Percentiles rank a stretch among this genome's conserved stretches.
phyloP scores from a whole-genome alignment of 495 filamentous ascomycete genomes.

The Neurospora discreta region DNA sequence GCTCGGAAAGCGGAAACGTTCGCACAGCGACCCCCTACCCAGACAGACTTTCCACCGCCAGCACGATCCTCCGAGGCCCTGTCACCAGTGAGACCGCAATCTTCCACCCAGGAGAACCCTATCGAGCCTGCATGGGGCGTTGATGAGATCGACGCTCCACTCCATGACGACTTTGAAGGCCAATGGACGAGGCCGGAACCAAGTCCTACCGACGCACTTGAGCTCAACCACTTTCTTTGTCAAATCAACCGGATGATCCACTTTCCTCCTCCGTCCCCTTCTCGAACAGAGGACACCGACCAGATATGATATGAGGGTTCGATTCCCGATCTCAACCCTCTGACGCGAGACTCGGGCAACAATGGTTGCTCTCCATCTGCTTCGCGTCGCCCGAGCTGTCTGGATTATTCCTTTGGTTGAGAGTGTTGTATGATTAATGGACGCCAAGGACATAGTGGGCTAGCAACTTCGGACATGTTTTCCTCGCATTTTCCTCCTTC shows the following conservation, averaged over 20 bases:
- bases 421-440: not conserved
- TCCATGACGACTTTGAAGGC: not conserved
- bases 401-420: not conserved
- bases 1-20: not conserved
- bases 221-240: not conserved
- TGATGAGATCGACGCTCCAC: not conserved
- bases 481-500: not conserved
- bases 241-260: conserved; percentile 1
- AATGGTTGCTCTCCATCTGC: not conserved
- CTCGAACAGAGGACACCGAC: not conserved
- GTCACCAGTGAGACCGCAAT: not conserved
- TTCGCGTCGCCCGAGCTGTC: not conserved
- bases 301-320: not conserved
- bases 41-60: not conserved
- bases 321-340: not conserved
- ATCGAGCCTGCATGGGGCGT: not conserved
- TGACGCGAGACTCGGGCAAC: not conserved
- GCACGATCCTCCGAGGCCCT: not conserved
- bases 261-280: not conserved
- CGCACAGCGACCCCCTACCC: not conserved
- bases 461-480: not conserved
- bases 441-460: not conserved
- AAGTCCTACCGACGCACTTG: not conserved
- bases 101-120: not conserved
- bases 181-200: conserved; percentile 1